Base-by-base conservation (phyloP, 176 grass and related monocot species). In the Neostapfia colusana region DNA sequence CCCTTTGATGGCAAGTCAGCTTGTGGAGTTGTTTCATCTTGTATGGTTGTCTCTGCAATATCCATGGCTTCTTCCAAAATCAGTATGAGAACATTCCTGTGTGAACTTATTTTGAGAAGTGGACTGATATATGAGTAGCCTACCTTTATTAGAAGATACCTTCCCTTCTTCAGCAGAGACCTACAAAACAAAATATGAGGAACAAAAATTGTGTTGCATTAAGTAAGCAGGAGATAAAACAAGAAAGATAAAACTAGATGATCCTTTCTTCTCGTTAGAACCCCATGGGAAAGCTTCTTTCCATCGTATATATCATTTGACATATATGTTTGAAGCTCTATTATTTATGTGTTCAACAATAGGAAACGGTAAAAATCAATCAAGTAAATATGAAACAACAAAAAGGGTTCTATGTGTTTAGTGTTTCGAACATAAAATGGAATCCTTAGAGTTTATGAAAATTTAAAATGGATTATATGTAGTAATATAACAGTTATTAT, bases 91-190 rank as follows among this genome's bases (percentile, higher is more conserved):
- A 72, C 64, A 76, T 70, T 88, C 85, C 63, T 65, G 51, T 74
- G 73, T 91, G 81, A 62, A 49, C 72, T 86, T 91, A 24, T 79
- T 86, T 71, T 86, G 58, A 84, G 9, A 54, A 54, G 9, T 84
- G 77, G 70, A 92, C 73, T 86, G 68, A 44, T 82, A 40, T 48
- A 78, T 79, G 75, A 31, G 53, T 24, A 67, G 80, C 80, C 57
- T 90, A 84, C 67, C 82, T 82, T 90, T 98, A 75, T 53, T 73
- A 70, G 71, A 83, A 46, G 79, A 81, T 60, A 54, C 42, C 75
- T 90, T 95, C 85, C 83, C 87, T 92, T 97, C 90, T 87, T 90
- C 89, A 77, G 70, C 60, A 72, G 83, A 88, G 56, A 84, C 85
- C 95, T 99, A 84, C 27, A 44, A 86, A 62, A 77, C n/a, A 57